Evolutionary conservation across 352 stramenopile species (phyloP), one percentile per base, ranked within the genome.

Genomic region (Globisporangium okanoganense): DNA sequence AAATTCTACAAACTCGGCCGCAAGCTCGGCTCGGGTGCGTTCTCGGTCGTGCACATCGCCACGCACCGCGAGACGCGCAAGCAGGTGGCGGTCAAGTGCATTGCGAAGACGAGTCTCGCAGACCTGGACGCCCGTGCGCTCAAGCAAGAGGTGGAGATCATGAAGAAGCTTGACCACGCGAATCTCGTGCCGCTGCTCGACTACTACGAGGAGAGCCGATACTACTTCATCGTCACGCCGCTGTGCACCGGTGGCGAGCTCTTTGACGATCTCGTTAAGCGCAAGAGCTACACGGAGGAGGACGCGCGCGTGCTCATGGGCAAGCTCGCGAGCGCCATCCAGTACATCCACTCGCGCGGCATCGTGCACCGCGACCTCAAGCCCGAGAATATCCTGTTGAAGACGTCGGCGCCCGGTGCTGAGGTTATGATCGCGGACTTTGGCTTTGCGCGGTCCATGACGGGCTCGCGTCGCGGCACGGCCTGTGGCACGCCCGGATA

Each of bases 211-310:
- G 85, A 91, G 60, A 48, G 73, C 14, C 66, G 79, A 58, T 90
- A 87, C 69, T 92, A 89, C 59, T 89, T 92, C 56, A 78, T 92
- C 58, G 85, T 94, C 18, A 94, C 83, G 22, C 80, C 81, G 58
- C 56, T 90, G 45, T 87, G 78, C 51, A 89, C 76, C 1, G 90
- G 90, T 43, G 90, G 96, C 8, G 96, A 99, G 63, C 76, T 99
- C 1, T 99, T 99, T 77, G 94, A 99, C 58, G 79, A 94, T 36
- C 84, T 99, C 8, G 88, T 97, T 0, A 87, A 97, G 60, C 88
- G 95, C 27, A 95, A 96, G 53, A 92, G 83, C 50, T 99, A 99
- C 76, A 98, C 84, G 6, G 97, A 99, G 69, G 90, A 95, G 49
- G 92, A 99, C 70, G 96, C 96, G 6, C 75, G 95, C 20, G 78